Evolutionary conservation across 441 rosid species (phyloP), one percentile per base, ranked within the genome.

Genomic region (Brassica balearica): DNA sequence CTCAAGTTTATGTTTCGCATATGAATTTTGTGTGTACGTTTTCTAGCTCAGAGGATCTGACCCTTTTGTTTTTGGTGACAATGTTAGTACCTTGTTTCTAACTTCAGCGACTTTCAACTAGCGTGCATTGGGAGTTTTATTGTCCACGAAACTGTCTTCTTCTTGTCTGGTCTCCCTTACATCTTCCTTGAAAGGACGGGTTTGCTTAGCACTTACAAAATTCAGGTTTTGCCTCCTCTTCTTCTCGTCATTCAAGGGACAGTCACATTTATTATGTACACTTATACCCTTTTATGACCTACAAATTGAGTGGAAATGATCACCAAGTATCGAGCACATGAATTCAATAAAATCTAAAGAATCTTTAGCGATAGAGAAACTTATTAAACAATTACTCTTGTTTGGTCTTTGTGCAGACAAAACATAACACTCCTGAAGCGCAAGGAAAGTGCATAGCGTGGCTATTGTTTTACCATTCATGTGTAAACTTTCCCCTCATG

Each of bases 121-220:
- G 89, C 98, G 6, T 90, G 97, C 74, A 84, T 93, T 1, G 98
- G 97, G 76, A 93, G 93, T 84, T 93, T 93, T 81, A 82, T 92
- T 65, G 83, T 93, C 69, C 98, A 93, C 62, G 98, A 93, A 81
- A 88, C 96, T 73, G 86, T 92, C 48, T 93, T 91, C 76, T 93
- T 93, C 88, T 84, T 92, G 59, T 88, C 93, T 41, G 98, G 97
- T 22, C 93, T 93, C 81, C 98, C 98, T 77, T 93, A 84, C 82
- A 87, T 93, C 70, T 84, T 65, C 80, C 81, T 93, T 34, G 98
- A 92, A 80, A 87, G 98, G 83, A 89, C 89, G 8, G 96, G 96
- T 78, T 83, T 88, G 85, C 85, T 93, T 23, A 87, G 86, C 88
- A 87, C 83, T 70, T 90, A 89, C 88, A 93, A 92, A 83, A 93